These are phyloP conservation scores for Odonthalia washingtoniensis DNA, from an alignment of 31 red algal species.

Conservation along the genomic window DNA sequence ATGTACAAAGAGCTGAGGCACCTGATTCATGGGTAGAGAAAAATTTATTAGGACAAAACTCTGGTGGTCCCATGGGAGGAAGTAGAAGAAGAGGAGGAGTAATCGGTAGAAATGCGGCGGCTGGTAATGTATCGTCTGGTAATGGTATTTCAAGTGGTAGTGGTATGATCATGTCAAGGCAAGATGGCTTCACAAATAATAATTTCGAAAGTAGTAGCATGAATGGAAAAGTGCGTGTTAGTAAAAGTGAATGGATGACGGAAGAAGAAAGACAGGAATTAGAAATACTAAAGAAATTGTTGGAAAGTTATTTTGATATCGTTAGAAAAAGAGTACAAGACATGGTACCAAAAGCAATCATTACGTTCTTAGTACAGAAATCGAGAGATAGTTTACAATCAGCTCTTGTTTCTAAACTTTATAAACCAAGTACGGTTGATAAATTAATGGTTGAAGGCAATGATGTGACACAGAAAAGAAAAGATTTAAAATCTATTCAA, in stretches of 20 bases:
- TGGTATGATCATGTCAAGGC: constrained; percentile 1
- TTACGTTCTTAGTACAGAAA: constrained; percentile 87
- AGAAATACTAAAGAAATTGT: constrained; percentile 80
- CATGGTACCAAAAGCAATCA: constrained; percentile 96
- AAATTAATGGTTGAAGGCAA: constrained; percentile 81
- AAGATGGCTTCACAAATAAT: constrained; percentile 37
- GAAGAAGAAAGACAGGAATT: constrained; percentile 89
- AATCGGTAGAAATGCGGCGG: constrained; percentile 25
- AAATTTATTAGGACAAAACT: constrained; percentile 61
- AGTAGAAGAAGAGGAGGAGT: background rate
- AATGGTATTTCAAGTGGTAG: too few relatives aligned
- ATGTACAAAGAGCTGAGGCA: background rate
- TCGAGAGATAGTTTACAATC: constrained; percentile 78
- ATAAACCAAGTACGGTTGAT: constrained; percentile 76
- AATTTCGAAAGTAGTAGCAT: background rate
- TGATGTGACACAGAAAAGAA: constrained; percentile 66
- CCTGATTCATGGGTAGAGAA: constrained; percentile 78
- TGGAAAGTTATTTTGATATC: constrained; percentile 96
- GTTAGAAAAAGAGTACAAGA: constrained; percentile 89
- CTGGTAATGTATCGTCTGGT: background rate
- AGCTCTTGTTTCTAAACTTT: constrained; percentile 83
- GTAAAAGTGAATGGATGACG: constrained; percentile 47
- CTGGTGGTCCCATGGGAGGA: background rate
- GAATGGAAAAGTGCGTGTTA: constrained; percentile 33
- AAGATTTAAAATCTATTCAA: constrained; percentile 60